Evolutionary conservation across 345 rosid genomes (phyloP).

Genomic region (Citrus sinensis): DVS_A1.0 CM039165.1:32529001-32529500

Average conservation of each 20-base stretch:
- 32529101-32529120: slow-evolving; percentile 29
- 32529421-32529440: too few relatives aligned
- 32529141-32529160: slow-evolving; percentile 74
- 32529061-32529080: slow-evolving; percentile 22
- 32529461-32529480: too few relatives aligned
- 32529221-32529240: background rate
- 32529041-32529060: slow-evolving; percentile 26
- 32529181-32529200: slow-evolving; percentile 19
- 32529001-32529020: slow-evolving; percentile 42
- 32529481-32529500: too few relatives aligned
- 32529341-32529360: rapidly evolving
- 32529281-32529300: background rate
- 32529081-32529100: slow-evolving; percentile 32
- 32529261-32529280: background rate
- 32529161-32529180: background rate
- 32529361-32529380: too few relatives aligned
- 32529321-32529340: too few relatives aligned
- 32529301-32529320: too few relatives aligned
- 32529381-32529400: too few relatives aligned
- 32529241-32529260: background rate
- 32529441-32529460: too few relatives aligned
- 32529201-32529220: background rate
- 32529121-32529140: slow-evolving; percentile 42
- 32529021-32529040: slow-evolving; percentile 15
- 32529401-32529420: too few relatives aligned